Evolutionary conservation across 2,329 filamentous ascomycete genomes (phyloP), one percentile per base, ranked within the genome.

Genomic region (Aquanectria penicillioides): DNA sequence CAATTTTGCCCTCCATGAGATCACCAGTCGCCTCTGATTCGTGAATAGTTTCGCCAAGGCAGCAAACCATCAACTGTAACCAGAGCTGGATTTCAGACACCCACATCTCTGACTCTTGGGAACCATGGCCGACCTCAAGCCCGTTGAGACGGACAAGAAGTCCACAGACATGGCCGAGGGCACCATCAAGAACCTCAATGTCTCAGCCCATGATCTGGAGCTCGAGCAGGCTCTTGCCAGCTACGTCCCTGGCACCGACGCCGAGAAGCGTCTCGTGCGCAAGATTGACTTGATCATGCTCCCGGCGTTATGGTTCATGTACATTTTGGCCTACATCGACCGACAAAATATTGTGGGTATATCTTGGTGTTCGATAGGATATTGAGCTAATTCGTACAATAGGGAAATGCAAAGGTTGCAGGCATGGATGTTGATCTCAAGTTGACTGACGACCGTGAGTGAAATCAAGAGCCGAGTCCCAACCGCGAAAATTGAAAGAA

Each of bases 241-340:
- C 36, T 73, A 73, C 25, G 67, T 72, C 1, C 71, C 71, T 5
- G 64, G 63, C 6, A 62, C 64, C 2, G 37, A 59, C 6, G 63
- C 64, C 17, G 63, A 71, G 47, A 66, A 60, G 28, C 60, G 50
- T 15, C 56, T 69, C 2, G 66, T 69, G 13, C 67, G 69, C 20
- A 75, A 75, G 62, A 73, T 83, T 62, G 73, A 80, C 8, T 67
- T 81, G 23, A 71, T 70, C 33, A 53, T 75, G 31, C 61, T 75
- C 26, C 81, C 81, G 1, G 75, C 75, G 83, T 52, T 91, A 87
- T 78, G 88, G 76, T 15, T 79, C 68, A 80, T 87, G 31, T 73
- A 73, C 36, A 68, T 72, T 5, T 59, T 72, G 26, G 70, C 69
- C 7, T 72, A 72, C 55, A 62, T 73, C 20, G 70, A 73, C 44